These are phyloP conservation scores for Ceratobasidium sp. DNA, from an alignment of 1,284 basidiomycete genomes.

Conservation along the genomic window DNA sequence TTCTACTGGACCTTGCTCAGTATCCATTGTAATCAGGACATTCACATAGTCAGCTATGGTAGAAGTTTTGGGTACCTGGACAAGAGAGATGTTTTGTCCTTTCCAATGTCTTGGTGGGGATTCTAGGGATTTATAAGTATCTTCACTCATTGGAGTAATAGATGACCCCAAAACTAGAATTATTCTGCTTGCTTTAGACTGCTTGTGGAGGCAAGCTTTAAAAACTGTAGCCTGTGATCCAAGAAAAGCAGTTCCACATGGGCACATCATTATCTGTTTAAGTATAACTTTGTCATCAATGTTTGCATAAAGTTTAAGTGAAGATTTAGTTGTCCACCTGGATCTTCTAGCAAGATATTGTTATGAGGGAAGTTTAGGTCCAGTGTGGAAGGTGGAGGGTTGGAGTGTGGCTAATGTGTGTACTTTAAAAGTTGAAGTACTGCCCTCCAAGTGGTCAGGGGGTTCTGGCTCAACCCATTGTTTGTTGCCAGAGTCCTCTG, in stretches of 20 bases:
- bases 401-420: neutral
- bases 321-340: too few relatives aligned
- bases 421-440: neutral
- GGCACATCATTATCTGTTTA: constrained; percentile 44
- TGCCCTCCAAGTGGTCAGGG: neutral
- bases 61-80: constrained; percentile 45
- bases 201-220: neutral
- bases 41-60: constrained; percentile 46
- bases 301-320: constrained; percentile 33
- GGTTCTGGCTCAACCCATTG: neutral
- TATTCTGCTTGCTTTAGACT: neutral
- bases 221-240: constrained; percentile 37
- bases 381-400: neutral
- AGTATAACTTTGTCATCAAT: neutral
- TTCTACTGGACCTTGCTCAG: constrained; percentile 44
- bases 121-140: neutral
- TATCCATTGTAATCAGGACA: constrained; percentile 45
- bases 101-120: constrained; percentile 25
- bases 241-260: constrained; percentile 45
- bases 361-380: neutral
- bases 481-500: neutral
- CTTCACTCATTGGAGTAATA: constrained; percentile 39
- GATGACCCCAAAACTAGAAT: constrained; percentile 36
- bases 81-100: constrained; percentile 38
- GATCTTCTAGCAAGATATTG: neutral